A percentile compares a stretch with the other conserved stretches of the same genome.
Evolutionary conservation across 805 yeast genomes (phyloP).

Genomic region (Pichia occidentalis): DNA sequence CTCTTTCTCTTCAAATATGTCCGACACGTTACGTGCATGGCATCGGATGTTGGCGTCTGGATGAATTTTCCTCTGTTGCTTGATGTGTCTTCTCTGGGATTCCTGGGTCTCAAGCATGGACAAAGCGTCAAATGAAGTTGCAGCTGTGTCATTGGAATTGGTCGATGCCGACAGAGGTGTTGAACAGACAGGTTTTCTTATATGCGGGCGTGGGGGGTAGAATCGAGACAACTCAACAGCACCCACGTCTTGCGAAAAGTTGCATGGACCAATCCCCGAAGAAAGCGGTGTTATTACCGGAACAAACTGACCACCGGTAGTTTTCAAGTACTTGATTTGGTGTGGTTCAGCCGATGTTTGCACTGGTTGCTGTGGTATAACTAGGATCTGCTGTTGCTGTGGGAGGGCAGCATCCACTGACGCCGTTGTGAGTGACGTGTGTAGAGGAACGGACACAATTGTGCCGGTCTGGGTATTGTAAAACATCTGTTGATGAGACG

Average conservation of each 20-base stretch:
- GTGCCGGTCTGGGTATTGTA: conserved; percentile 7
- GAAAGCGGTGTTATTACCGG: conserved; percentile 8
- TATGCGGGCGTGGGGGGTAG: too few species aligned
- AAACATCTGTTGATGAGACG: conserved; percentile 5
- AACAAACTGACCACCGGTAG: conserved; percentile 4
- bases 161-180: not conserved
- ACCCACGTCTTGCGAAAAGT: too few species aligned
- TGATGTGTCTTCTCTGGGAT: conserved; percentile 4
- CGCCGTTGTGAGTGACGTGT: not conserved
- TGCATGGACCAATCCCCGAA: not conserved
- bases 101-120: conserved; percentile 1
- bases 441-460: conserved; percentile 7
- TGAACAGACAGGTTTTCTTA: too few species aligned
- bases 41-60: conserved; percentile 2
- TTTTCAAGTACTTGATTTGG: conserved; percentile 2
- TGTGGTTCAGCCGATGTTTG: conserved; percentile 2
- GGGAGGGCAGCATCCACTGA: not conserved
- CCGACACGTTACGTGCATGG: conserved; percentile 8
- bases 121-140: not conserved
- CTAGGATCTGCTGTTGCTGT: not conserved
- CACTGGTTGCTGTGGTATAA: not conserved
- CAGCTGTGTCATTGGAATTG: not conserved
- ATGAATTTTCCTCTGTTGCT: conserved; percentile 4
- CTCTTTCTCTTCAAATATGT: conserved; percentile 4
- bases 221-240: too few species aligned